phyloP scores from a whole-genome alignment of 805 yeast species.

The Saccharomycopsis selenospora region DNA sequence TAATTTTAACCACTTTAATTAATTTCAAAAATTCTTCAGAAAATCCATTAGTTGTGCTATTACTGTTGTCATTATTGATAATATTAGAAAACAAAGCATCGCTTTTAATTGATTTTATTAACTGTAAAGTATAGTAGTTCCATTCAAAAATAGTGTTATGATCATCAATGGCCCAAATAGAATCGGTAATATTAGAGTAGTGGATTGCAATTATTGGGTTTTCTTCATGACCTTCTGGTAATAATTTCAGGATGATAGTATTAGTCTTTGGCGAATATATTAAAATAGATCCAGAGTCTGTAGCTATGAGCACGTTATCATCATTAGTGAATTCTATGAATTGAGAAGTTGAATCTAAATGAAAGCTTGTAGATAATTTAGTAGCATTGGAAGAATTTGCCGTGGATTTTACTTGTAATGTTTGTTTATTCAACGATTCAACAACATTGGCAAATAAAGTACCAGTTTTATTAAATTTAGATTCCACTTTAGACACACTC shows the following conservation, averaged over 20 bases:
- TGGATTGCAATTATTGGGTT: slow-evolving; percentile 45
- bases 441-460: slow-evolving; percentile 56
- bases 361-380: slow-evolving; percentile 39
- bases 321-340: slow-evolving; percentile 31
- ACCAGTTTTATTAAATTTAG: slow-evolving; percentile 58
- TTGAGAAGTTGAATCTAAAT: slow-evolving; percentile 36
- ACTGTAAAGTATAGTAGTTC: slow-evolving; percentile 37
- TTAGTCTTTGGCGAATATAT: slow-evolving; percentile 63
- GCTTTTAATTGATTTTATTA: slow-evolving; percentile 24
- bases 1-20: slow-evolving; percentile 16
- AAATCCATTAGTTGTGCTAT: neutral
- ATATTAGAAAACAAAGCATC: slow-evolving; percentile 32
- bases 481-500: slow-evolving; percentile 26
- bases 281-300: slow-evolving; percentile 56
- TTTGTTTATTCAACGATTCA: slow-evolving; percentile 64
- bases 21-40: slow-evolving; percentile 14
- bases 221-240: slow-evolving; percentile 33
- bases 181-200: slow-evolving; percentile 34
- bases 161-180: slow-evolving; percentile 54
- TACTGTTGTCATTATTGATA: slow-evolving; percentile 17
- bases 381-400: slow-evolving; percentile 28
- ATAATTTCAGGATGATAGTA: slow-evolving; percentile 46
- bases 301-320: slow-evolving; percentile 50
- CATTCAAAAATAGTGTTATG: slow-evolving; percentile 56
- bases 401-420: slow-evolving; percentile 55